Evolutionary conservation across 179 eudicot species (phyloP).

Genomic region (Beta lomatogona): DNA sequence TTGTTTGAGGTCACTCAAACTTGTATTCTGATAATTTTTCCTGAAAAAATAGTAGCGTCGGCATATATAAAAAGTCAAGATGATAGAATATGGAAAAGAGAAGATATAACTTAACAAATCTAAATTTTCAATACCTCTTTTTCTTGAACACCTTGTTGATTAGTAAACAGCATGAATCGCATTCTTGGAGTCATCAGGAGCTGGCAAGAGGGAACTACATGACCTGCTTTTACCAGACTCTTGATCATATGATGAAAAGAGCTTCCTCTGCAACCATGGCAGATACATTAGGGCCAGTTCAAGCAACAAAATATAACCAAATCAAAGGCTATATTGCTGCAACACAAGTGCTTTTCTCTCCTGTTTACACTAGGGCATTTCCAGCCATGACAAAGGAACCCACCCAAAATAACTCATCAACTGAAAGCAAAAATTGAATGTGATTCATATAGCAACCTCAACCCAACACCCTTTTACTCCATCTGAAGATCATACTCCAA

Average conservation of each 20-base stretch:
- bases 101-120: too few species aligned
- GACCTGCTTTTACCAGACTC: conserved; percentile 41
- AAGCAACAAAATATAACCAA: not conserved
- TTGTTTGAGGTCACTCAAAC: not conserved
- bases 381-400: too few species aligned
- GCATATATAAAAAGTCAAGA: not conserved
- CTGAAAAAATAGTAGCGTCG: not conserved
- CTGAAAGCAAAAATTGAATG: too few species aligned
- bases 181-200: conserved; percentile 33
- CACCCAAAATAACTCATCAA: too few species aligned
- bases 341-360: too few species aligned
- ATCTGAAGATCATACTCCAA: too few species aligned
- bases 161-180: conserved; percentile 43
- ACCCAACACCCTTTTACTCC: too few species aligned
- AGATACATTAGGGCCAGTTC: not conserved
- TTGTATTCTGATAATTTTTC: not conserved
- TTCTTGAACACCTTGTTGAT: not conserved
- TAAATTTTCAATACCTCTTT: not conserved
- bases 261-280: conserved; percentile 45
- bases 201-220: conserved; percentile 24
- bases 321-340: too few species aligned
- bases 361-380: too few species aligned
- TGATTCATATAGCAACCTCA: too few species aligned
- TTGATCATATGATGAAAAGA: conserved; percentile 44
- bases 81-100: too few species aligned